Base-by-base conservation (phyloP, 1,139 yeast species). In the Zygosaccharomyces pseudobailii region DNA sequence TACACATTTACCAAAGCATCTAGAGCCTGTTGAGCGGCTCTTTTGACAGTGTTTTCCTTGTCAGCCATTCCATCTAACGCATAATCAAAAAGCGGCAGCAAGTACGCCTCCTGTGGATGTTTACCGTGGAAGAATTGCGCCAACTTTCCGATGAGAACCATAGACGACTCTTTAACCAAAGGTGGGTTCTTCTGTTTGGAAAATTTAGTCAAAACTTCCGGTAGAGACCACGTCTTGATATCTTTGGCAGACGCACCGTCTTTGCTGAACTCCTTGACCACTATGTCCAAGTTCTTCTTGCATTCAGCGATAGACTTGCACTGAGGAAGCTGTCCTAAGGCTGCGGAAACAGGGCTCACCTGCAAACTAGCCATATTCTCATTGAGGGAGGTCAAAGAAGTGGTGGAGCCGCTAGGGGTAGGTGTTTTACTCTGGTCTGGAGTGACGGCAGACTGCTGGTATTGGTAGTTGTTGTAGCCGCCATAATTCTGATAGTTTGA, bases 41-140 rank as follows among this genome's bases (percentile, higher is more conserved):
- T 82, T 62, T 82, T 81, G 40, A 90, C 95, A 47, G 83, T 79
- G 64, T 80, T 83, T 59, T 90, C 97, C 70, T 92, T 92, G 62
- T 92, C 97, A 44, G 92, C 81, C 49, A 80, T 73, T 52, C 73
- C 74, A 66, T 81, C 96, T 66, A 75, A 80, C 48, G 78, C 85
- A 51, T 71, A 70, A 22, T 71, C 72, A 55, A 80, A 76, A 48
- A 77, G 77, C 48, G 78, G 81, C 39, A 82, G 67, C 50, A 89
- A 72, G 63, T 82, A 82, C 1, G 90, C 84, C 69, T 89, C 96
- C 47, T 77, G 79, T 49, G 87, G 94, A 40, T 87, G 72, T 53
- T 76, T 74, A 37, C 86, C 85, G 17, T 84, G 84, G 56, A 82
- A 78, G 55, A 74, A 76, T 56, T 80, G 73, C 40, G 87, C 84